Evolutionary conservation across 2,329 filamentous ascomycete genomes (phyloP), one percentile per base, ranked within the genome.

Genomic region (Cephalotrichum gorgonifer): DNA sequence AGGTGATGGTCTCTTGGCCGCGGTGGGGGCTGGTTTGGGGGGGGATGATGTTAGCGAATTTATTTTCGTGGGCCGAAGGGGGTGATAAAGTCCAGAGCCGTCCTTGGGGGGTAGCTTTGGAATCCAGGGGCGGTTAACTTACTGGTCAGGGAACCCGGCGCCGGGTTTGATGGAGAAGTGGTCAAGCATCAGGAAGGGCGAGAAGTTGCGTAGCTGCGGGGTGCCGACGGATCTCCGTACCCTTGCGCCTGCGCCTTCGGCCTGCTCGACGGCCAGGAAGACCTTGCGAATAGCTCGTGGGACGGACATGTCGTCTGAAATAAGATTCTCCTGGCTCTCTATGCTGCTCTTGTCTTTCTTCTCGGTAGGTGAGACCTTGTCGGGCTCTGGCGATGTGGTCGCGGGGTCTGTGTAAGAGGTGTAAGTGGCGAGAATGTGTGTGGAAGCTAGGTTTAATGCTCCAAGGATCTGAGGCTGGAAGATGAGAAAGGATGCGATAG

Each of bases 151-250:
- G 63, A 96, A 96, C 0, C 90, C 90, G 9, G 89, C 86, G 51
- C 86, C 88, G 2, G 83, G 81, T 48, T 79, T 78, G 57, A 93
- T 80, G 49, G 75, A 79, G 71, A 96, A 96, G 70, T 96, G 87
- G 63, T 97, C 91, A 43, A 96, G 85, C 89, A 97, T 95, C 42
- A 96, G 75, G 69, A 97, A 96, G 0, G 91, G 93, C 14, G 83
- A 87, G 65, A 97, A 85, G 72, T 95, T 88, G 60, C 83, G 81
- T 22, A 97, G 75, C 55, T 85, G 76, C 5, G 86, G 76, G 1
- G 88, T 95, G 56, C 91, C 91, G 55, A 97, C 86, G 39, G 86
- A 90, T 51, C 91, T 82, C 54, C 91, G 81, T 14, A 97, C 91
- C 53, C 82, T 78, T 5, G 91, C 91, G 50, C 93, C 91, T 0